These are phyloP conservation scores for Tubosaeta brunneosetosa DNA, from an alignment of 768 basidiomycete genomes.

Conservation along the genomic window DNA sequence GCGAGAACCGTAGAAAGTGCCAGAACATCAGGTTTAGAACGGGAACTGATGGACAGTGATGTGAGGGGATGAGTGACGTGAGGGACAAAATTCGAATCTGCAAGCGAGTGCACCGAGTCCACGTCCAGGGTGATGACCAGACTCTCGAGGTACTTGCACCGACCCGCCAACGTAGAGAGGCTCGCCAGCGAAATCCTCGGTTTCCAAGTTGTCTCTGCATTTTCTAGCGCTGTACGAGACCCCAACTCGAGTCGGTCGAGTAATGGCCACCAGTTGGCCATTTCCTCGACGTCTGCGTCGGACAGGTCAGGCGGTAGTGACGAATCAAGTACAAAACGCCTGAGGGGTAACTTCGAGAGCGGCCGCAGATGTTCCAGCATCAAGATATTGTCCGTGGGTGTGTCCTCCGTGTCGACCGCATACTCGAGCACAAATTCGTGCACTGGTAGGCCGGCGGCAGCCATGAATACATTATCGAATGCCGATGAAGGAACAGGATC, in stretches of 20 bases:
- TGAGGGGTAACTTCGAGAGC: conserved; percentile 34
- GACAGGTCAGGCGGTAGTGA: conserved; percentile 36
- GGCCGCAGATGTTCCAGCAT: conserved; percentile 31
- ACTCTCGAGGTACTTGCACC: conserved; percentile 14
- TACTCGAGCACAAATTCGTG: conserved; percentile 41
- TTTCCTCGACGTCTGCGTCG: conserved; percentile 36
- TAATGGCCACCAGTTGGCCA: conserved; percentile 43
- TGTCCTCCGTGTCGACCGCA: conserved; percentile 23
- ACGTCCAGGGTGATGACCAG: conserved; percentile 21
- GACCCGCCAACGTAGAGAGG: conserved; percentile 13
- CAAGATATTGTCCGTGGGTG: conserved; percentile 18
- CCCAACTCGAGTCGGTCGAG: conserved; percentile 43
- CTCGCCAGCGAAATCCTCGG: conserved; percentile 16
- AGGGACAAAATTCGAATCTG: neutral
- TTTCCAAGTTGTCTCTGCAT: conserved; percentile 14
- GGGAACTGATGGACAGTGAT: conserved; percentile 34
- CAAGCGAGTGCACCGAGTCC: neutral
- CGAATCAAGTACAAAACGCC: conserved; percentile 36
- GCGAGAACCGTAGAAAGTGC: conserved; percentile 30
- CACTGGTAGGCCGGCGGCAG: conserved; percentile 32
- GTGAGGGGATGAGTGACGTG: conserved; percentile 21
- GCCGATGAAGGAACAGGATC: conserved; percentile 21
- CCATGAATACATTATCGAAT: conserved; percentile 35
- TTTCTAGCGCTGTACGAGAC: conserved; percentile 23
- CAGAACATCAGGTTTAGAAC: conserved; percentile 25